Percentiles rank a stretch among this genome's conserved stretches.
phyloP scores from a whole-genome alignment of 768 basidiomycete genomes.

The Coprinellus micaceus region DNA sequence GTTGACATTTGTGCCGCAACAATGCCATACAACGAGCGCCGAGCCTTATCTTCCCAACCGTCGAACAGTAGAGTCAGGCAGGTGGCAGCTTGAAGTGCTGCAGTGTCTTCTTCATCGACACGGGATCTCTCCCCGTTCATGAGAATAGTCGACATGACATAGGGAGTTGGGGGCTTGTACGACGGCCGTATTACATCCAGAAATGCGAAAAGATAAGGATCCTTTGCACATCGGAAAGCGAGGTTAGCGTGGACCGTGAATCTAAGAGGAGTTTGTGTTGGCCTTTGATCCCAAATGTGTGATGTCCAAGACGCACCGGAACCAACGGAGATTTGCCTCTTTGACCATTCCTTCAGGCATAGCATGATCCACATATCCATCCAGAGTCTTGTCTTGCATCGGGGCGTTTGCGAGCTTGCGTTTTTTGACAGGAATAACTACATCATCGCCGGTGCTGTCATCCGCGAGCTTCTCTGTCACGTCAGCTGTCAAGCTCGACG shows the following conservation, averaged over 20 bases:
- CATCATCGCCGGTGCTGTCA: too few species aligned
- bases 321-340: too few species aligned
- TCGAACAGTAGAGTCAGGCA: constrained; percentile 24
- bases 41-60: constrained; percentile 28
- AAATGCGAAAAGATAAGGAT: constrained; percentile 21
- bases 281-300: too few species aligned
- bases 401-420: too few species aligned
- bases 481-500: too few species aligned
- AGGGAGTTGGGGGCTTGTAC: constrained; percentile 20
- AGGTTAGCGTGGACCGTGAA: constrained; percentile 23
- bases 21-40: constrained; percentile 25
- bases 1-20: constrained; percentile 20
- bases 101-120: constrained; percentile 18
- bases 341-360: too few species aligned
- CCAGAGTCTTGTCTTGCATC: too few species aligned
- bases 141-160: constrained; percentile 21
- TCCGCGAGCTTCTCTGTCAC: too few species aligned
- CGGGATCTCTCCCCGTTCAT: constrained; percentile 19
- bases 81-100: constrained; percentile 11
- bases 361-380: too few species aligned
- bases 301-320: too few species aligned
- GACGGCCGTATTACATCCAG: constrained; percentile 21
- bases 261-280: not conserved
- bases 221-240: constrained; percentile 17
- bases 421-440: too few species aligned